Conservation (phyloP, 1,284 basidiomycete species). For the Leccinum griseonigrum region DNA sequence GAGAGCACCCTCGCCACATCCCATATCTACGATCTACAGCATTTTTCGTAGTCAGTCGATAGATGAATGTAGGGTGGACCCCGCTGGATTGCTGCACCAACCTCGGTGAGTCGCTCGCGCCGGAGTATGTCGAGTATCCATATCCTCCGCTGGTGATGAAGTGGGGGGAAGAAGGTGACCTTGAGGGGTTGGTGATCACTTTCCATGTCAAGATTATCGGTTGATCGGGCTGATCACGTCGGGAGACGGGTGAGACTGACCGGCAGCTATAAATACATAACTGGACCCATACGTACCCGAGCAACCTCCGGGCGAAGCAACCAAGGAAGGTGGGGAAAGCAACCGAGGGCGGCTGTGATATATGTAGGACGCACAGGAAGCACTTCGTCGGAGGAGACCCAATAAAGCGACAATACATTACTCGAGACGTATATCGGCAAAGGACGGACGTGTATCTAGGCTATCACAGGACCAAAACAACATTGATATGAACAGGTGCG, state of each 20-base stretch:
- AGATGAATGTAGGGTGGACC: background rate
- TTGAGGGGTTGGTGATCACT: conserved; percentile 36
- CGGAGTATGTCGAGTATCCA: conserved; percentile 69
- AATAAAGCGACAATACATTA: conserved; percentile 20
- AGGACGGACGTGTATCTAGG: background rate
- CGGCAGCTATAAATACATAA: background rate
- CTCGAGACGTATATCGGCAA: background rate
- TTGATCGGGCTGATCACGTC: conserved; percentile 5
- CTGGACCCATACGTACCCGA: background rate
- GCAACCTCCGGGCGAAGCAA: background rate
- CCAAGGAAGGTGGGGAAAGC: background rate
- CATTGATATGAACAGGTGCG: conserved; percentile 9
- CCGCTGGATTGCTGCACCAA: conserved; percentile 32
- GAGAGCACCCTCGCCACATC: conserved; percentile 77
- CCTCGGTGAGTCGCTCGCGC: conserved; percentile 55
- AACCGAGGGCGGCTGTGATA: conserved; percentile 6
- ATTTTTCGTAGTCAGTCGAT: conserved; percentile 2
- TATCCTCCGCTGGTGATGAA: conserved; percentile 66
- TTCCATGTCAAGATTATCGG: conserved; percentile 16
- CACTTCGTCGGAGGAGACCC: conserved; percentile 23
- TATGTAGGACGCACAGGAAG: conserved; percentile 2
- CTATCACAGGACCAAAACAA: conserved; percentile 21
- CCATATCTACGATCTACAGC: conserved; percentile 72
- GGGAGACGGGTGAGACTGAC: background rate
- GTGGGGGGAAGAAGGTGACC: conserved; percentile 73